Conservation (phyloP, 345 rosid genomes). For the Punica granatum region DNA sequence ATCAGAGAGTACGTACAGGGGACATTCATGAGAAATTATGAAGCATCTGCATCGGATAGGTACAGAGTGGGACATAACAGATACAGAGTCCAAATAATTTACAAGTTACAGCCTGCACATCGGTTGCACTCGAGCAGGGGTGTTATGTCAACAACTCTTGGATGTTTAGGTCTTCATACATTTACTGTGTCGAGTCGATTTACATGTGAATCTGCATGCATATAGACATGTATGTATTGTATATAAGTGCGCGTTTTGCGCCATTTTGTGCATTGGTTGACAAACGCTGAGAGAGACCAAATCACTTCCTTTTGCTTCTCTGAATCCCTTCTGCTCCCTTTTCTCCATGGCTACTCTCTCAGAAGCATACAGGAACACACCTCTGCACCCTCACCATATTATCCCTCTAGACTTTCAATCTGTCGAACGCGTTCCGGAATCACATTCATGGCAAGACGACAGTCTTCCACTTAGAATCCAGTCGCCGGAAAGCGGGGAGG, state of each 20-base stretch:
- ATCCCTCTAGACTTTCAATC: constrained; percentile 52
- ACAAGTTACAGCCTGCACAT: background rate
- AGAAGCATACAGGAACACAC: constrained; percentile 41
- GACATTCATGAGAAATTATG: background rate
- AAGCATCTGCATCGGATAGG: background rate
- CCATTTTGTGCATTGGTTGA: background rate
- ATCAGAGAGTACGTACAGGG: background rate
- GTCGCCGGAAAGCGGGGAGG: background rate
- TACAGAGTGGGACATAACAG: background rate
- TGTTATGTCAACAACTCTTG: background rate
- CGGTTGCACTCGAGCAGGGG: background rate
- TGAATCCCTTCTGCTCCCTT: constrained; percentile 1
- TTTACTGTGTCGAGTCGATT: background rate
- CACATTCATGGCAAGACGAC: constrained; percentile 30
- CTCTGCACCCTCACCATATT: constrained; percentile 38
- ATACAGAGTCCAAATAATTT: background rate
- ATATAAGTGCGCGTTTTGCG: background rate
- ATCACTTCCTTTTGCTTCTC: background rate
- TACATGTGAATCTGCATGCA: background rate
- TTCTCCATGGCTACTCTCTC: constrained; percentile 30
- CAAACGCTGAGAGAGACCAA: background rate
- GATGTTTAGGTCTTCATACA: background rate
- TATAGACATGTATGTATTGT: background rate
- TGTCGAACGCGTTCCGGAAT: constrained; percentile 37
- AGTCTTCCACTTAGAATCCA: background rate